Percentiles rank a stretch among this genome's conserved stretches.
Evolutionary conservation across 495 filamentous ascomycete genomes (phyloP).

Genomic region (Viridothelium virens): DNA sequence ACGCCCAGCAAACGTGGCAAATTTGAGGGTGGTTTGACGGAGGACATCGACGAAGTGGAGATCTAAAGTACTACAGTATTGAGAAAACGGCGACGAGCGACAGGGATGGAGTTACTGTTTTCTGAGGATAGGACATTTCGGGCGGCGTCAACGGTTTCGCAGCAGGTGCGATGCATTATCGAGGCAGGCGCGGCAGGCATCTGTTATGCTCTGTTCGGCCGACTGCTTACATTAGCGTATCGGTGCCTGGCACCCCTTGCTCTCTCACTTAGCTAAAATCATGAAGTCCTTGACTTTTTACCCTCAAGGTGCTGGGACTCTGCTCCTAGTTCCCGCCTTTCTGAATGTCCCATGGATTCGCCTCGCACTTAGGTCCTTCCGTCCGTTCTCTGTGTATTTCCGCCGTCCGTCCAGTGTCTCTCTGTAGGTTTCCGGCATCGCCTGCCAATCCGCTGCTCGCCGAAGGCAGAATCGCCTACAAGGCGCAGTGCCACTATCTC

Average conservation of each 20-base stretch:
- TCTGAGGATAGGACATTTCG: background rate
- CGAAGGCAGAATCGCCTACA: background rate
- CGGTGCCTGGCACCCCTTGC: background rate
- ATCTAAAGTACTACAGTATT: background rate
- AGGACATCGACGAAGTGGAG: background rate
- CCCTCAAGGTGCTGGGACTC: slow-evolving; percentile 3
- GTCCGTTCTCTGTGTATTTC: background rate
- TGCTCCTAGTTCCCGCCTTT: background rate
- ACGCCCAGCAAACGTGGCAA: background rate
- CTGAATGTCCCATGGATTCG: slow-evolving; percentile 10
- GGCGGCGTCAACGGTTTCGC: background rate
- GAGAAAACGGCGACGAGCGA: background rate
- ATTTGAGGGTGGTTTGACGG: background rate
- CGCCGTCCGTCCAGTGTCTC: background rate
- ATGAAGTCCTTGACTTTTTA: background rate
- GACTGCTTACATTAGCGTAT: slow-evolving; percentile 11
- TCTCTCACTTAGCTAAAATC: background rate
- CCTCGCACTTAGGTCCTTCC: background rate
- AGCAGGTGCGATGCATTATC: background rate
- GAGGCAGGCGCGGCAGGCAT: no score
- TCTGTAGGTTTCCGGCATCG: background rate
- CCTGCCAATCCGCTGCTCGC: background rate
- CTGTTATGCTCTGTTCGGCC: background rate
- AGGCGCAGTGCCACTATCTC: background rate
- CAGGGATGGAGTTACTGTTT: slow-evolving; percentile 4